Evolutionary conservation across 2,329 filamentous ascomycete species (phyloP).

Genomic region (Fusarium cyanostomum): DNA sequence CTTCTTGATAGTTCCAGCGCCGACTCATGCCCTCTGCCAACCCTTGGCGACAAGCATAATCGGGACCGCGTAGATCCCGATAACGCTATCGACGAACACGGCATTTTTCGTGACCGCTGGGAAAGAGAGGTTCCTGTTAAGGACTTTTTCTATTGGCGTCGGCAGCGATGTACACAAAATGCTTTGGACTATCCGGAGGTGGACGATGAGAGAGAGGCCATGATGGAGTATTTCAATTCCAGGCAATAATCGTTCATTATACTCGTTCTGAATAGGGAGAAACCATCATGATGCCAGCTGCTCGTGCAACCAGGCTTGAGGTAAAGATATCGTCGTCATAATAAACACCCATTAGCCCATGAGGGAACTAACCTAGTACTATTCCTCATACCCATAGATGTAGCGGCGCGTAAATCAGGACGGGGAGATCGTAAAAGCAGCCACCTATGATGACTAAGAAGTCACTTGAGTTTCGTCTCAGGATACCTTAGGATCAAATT

Average conservation of each 20-base stretch:
- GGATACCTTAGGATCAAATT: too few relatives aligned
- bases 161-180: constrained; percentile 8
- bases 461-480: too few relatives aligned
- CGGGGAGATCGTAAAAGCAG: too few relatives aligned
- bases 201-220: constrained; percentile 6
- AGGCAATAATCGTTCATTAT: constrained; percentile 2
- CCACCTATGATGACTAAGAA: too few relatives aligned
- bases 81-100: constrained; percentile 2
- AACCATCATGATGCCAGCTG: neutral
- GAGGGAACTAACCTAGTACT: too few relatives aligned
- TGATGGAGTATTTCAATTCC: constrained; percentile 1
- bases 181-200: constrained; percentile 4
- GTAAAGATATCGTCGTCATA: neutral
- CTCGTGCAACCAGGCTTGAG: neutral
- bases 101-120: constrained; percentile 13
- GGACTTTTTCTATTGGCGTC: constrained; percentile 4
- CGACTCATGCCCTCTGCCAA: constrained; percentile 10
- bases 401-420: too few relatives aligned
- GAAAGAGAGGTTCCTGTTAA: constrained; percentile 11
- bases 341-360: neutral
- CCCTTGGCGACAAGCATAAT: constrained; percentile 11
- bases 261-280: neutral
- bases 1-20: constrained; percentile 3
- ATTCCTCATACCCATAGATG: too few relatives aligned
- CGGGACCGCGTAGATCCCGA: constrained; percentile 4